A percentile compares a stretch with the other conserved stretches of the same genome.
Conservation (phyloP, 2,329 filamentous ascomycete genomes). For the Cephalotrichum gorgonifer region DNA sequence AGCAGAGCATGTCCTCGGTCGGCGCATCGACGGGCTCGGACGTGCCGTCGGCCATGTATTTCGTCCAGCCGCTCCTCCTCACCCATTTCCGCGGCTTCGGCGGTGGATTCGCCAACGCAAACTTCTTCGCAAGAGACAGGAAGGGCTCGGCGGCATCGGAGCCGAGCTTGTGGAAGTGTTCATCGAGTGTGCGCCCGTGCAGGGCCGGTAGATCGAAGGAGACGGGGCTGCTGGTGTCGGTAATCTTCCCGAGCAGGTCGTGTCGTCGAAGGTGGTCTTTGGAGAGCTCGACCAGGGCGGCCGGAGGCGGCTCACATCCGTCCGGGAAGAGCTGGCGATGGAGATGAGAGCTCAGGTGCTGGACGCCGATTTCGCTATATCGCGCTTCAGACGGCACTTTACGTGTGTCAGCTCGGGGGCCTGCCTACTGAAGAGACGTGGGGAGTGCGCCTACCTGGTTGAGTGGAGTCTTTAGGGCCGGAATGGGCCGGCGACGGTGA, state of each 20-base stretch:
- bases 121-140: conserved; percentile 62
- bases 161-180: conserved; percentile 87
- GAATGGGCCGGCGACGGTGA: conserved; percentile 1
- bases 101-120: conserved; percentile 52
- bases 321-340: conserved; percentile 72
- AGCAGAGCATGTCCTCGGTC: conserved; percentile 72
- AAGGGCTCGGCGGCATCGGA: conserved; percentile 82
- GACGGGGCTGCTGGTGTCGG: conserved; percentile 64
- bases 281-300: conserved; percentile 68
- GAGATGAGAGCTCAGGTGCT: conserved; percentile 79
- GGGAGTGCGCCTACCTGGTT: conserved; percentile 26
- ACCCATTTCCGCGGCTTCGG: conserved; percentile 62
- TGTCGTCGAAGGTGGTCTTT: conserved; percentile 75
- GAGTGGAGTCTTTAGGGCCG: conserved; percentile 6
- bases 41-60: conserved; percentile 67
- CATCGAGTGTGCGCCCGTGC: conserved; percentile 73
- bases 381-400: conserved; percentile 49
- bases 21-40: conserved; percentile 65
- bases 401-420: conserved; percentile 8
- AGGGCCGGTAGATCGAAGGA: conserved; percentile 76
- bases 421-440: background rate
- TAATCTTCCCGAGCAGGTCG: conserved; percentile 83
- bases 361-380: conserved; percentile 88
- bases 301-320: conserved; percentile 43
- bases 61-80: conserved; percentile 81